Percentiles rank a stretch among this genome's conserved stretches.
phyloP scores from a whole-genome alignment of 2,329 filamentous ascomycete species.

The Talaromyces sp. region DNA sequence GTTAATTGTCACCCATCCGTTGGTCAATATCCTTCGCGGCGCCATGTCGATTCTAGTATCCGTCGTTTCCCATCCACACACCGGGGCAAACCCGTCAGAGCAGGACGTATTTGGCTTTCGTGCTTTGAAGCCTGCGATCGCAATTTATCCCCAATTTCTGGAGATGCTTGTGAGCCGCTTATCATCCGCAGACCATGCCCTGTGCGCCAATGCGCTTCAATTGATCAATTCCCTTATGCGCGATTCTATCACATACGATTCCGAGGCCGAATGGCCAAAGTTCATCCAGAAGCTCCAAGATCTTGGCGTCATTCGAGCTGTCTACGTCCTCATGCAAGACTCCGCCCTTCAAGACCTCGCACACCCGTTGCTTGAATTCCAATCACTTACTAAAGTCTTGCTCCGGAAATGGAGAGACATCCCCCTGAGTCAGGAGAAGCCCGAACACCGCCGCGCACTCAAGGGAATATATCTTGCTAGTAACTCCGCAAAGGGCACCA shows the following conservation, averaged over 20 bases:
- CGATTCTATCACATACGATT: conserved; percentile 80
- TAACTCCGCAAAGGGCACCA: conserved; percentile 47
- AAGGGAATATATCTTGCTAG: conserved; percentile 85
- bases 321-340: conserved; percentile 92
- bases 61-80: conserved; percentile 82
- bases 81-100: conserved; percentile 52
- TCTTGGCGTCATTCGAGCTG: conserved; percentile 86
- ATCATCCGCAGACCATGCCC: conserved; percentile 88
- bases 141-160: conserved; percentile 89
- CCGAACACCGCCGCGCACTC: conserved; percentile 84
- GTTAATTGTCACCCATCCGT: conserved; percentile 88
- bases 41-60: conserved; percentile 96
- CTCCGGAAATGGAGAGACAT: conserved; percentile 87
- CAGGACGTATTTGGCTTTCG: conserved; percentile 80
- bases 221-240: conserved; percentile 94
- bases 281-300: conserved; percentile 95
- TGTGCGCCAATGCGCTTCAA: conserved; percentile 94
- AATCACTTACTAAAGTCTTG: conserved; percentile 84
- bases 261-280: conserved; percentile 84
- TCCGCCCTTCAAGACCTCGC: conserved; percentile 88
- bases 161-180: conserved; percentile 90
- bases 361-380: conserved; percentile 88
- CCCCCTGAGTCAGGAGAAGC: conserved; percentile 77
- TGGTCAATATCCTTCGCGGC: conserved; percentile 95
- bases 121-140: conserved; percentile 87